phyloP scores from a whole-genome alignment of 163 green algal genomes.

The Volvox carteri region DNA sequence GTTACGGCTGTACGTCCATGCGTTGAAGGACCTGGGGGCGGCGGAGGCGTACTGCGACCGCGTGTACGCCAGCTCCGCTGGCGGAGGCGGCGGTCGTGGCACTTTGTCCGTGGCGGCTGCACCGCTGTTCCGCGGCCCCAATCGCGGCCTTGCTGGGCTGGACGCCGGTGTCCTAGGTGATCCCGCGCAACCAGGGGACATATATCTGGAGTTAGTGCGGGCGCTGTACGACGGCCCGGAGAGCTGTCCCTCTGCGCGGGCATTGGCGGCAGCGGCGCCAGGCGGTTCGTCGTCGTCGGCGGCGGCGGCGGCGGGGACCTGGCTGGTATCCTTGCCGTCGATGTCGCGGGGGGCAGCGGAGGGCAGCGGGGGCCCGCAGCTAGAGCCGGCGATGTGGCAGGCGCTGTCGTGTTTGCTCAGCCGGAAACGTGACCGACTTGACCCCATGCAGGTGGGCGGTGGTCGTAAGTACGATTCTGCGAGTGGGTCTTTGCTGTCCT shows the following conservation, averaged over 20 bases:
- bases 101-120: neutral
- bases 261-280: neutral
- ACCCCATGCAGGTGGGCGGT: conserved; percentile 69
- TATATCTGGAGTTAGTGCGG: conserved; percentile 70
- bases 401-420: conserved; percentile 77
- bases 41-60: conserved; percentile 89
- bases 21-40: conserved; percentile 63
- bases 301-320: neutral
- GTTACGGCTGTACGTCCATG: conserved; percentile 81
- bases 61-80: conserved; percentile 34
- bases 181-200: conserved; percentile 46
- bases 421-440: conserved; percentile 77
- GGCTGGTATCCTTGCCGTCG: neutral
- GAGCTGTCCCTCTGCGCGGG: conserved; percentile 41
- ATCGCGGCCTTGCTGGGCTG: neutral
- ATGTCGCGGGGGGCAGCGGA: neutral
- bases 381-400: conserved; percentile 68
- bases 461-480: too few relatives aligned
- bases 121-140: neutral
- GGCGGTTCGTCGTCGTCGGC: neutral
- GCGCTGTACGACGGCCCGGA: conserved; percentile 54
- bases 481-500: too few relatives aligned
- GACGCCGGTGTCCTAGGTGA: conserved; percentile 2
- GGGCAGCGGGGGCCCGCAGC: conserved; percentile 9
- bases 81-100: conserved; percentile 26